Percentiles rank a stretch among this genome's conserved stretches.
phyloP scores from a whole-genome alignment of 345 rosid species.

The Eucalyptus urophylla region DNA sequence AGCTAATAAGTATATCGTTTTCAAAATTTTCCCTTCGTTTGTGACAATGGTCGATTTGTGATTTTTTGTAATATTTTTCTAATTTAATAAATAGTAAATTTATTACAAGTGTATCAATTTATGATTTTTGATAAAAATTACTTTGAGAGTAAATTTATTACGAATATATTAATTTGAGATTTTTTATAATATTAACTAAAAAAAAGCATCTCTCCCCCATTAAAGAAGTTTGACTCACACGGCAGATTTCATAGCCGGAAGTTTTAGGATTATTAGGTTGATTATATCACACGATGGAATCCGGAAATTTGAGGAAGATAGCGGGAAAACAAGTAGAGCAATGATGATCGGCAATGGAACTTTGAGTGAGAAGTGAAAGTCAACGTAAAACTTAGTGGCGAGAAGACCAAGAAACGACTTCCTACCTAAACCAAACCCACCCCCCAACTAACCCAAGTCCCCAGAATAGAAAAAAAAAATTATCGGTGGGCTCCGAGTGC shows the following conservation, averaged over 20 bases:
- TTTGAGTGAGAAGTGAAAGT: not conserved
- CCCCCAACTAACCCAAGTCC: not conserved
- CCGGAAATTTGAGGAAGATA: too few relatives aligned
- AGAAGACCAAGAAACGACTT: not conserved
- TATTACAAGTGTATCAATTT: accelerated
- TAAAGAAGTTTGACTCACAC: not conserved
- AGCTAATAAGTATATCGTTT: accelerated
- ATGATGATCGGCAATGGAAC: not conserved
- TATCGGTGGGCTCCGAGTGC: not conserved
- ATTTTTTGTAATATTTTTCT: too few relatives aligned
- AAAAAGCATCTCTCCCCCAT: too few relatives aligned
- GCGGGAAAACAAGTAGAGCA: accelerated
- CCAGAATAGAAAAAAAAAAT: accelerated
- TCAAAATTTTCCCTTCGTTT: accelerated
- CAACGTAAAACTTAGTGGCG: not conserved
- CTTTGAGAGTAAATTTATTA: too few relatives aligned
- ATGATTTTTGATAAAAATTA: too few relatives aligned
- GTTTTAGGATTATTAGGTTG: too few relatives aligned
- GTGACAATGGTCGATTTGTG: too few relatives aligned
- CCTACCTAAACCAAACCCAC: not conserved
- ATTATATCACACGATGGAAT: not conserved
- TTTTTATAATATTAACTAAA: too few relatives aligned
- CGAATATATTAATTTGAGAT: too few relatives aligned
- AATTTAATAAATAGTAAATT: accelerated
- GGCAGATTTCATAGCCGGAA: not conserved